Evolutionary conservation across 768 basidiomycete genomes (phyloP), one percentile per base, ranked within the genome.

Genomic region (Leccinum pellstonianum): DNA sequence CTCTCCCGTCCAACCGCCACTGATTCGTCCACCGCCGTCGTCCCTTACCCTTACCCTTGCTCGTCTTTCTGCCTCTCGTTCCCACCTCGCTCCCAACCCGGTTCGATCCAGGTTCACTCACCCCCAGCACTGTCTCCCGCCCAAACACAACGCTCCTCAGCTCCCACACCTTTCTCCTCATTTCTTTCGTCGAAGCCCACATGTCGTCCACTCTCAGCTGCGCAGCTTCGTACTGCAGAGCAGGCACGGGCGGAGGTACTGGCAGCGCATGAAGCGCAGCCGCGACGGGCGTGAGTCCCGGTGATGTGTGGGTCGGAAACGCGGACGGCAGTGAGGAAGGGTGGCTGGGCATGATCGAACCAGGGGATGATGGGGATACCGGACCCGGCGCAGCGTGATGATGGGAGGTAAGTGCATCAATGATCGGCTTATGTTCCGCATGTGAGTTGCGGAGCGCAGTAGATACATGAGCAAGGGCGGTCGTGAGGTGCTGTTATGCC

Each of bases 91-190:
- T 58, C 85, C 70, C 59, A 80, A 83, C 82, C 84, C 82, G 71
- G 86, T 85, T 35, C 4, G 56, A 33, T 23, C 62, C 61, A 1
- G 49, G 46, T 21, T 60, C 62, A 47, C 62, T 54, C 58, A 86
- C 73, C 14, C 66, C 60, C 4, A 81, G 25, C 66, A 60, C 84
- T 68, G 48, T 81, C 78, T 49, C 85, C 82, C 55, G 80, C 79
- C 87, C 88, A 64, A 90, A 90, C 29, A 88, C 85, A 61, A 84
- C 82, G 57, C 86, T 83, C 41, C 90, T 83, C 64, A 90, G 67
- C 54, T 76, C 82, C 66, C 90, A 77, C 14, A 89, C 84, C 60
- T 88, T 84, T 56, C 78, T 80, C 23, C 90, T 79, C 19, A 84
- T 81, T 19, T 83, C 81, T 38, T 77, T 78, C 1, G 86, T 87